phyloP scores from a whole-genome alignment of 495 filamentous ascomycete genomes.

The Chlorociboria aeruginascens region DNA sequence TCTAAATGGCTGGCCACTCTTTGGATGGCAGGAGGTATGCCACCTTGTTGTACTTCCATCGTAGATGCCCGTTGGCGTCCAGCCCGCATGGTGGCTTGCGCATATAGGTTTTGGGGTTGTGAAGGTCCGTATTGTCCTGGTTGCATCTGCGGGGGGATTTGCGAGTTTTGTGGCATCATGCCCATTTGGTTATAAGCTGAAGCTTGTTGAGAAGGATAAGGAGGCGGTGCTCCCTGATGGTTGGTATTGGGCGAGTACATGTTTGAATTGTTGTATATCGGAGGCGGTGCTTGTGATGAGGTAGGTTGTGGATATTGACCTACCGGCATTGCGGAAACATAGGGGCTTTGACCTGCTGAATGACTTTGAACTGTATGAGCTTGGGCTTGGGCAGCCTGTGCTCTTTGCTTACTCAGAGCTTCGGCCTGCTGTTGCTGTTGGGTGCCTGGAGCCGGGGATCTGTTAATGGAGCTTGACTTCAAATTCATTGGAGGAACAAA shows the following conservation, averaged over 20 bases:
- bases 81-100: conserved; percentile 71
- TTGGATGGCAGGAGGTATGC: conserved; percentile 87
- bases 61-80: conserved; percentile 88
- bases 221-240: conserved; percentile 62
- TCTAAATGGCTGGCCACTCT: conserved; percentile 95
- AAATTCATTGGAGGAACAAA: conserved; percentile 98
- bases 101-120: conserved; percentile 53
- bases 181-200: conserved; percentile 64
- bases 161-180: conserved; percentile 49
- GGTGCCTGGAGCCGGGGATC: conserved; percentile 89
- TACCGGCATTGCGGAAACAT: conserved; percentile 16
- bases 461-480: conserved; percentile 67
- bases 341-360: conserved; percentile 13
- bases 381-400: conserved; percentile 37
- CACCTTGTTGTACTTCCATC: conserved; percentile 84
- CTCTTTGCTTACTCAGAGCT: conserved; percentile 77
- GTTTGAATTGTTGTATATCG: conserved; percentile 64
- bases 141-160: conserved; percentile 49
- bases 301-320: conserved; percentile 31
- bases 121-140: conserved; percentile 37
- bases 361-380: conserved; percentile 34
- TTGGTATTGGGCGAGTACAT: conserved; percentile 61
- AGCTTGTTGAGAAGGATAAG: conserved; percentile 57
- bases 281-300: conserved; percentile 38
- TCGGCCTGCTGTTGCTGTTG: conserved; percentile 95